Evolutionary conservation across 169 alveolate genomes (phyloP), one percentile per base, ranked within the genome.

Genomic region (Plasmodium inui): DNA sequence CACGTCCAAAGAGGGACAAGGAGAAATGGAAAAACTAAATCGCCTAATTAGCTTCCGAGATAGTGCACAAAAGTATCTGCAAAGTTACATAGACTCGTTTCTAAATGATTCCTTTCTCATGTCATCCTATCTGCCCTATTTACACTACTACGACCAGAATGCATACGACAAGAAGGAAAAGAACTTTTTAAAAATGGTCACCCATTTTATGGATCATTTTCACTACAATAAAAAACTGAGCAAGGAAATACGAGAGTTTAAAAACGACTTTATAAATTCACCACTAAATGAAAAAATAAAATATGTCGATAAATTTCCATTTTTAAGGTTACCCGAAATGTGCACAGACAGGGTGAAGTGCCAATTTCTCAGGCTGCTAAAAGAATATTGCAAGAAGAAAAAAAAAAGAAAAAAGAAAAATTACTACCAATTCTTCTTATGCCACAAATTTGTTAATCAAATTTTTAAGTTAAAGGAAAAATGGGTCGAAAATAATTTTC

Each of bases 121-220:
- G 73, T 74, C 82, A 30, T 85, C 85, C 10, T 85, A 85, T 85
- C 53, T 85, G 22, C 93, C 93, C 17, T 85, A 73, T 41, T 22
- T 76, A 10, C 93, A 85, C 79, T 85, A 85, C 79, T 85, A 85
- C 57, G 93, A 85, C 55, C 10, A 74, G 80, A 28, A 39, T 50
- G 26, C 79, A 41, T 85, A 73, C 80, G 93, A 74, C n/a, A 32
- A 74, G 26, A 85, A 85, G 39, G 80, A 85, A 50, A 26, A 10
- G 39, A 76, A 85, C 6, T 17, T 85, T 85, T 85, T 85, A 50
- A 85, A 76, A 30, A 85, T 85, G 2, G 53, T 73, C 5, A 17
- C 55, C 17, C 70, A 76, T 46, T 73, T 55, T 74, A 26, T 46
- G 55, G 93, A 85, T 7, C 37, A 28, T 50, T 85, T 74, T 37